Evolutionary conservation across 768 basidiomycete genomes (phyloP), one percentile per base, ranked within the genome.

Genomic region (Melanogaster broomeanus): DNA sequence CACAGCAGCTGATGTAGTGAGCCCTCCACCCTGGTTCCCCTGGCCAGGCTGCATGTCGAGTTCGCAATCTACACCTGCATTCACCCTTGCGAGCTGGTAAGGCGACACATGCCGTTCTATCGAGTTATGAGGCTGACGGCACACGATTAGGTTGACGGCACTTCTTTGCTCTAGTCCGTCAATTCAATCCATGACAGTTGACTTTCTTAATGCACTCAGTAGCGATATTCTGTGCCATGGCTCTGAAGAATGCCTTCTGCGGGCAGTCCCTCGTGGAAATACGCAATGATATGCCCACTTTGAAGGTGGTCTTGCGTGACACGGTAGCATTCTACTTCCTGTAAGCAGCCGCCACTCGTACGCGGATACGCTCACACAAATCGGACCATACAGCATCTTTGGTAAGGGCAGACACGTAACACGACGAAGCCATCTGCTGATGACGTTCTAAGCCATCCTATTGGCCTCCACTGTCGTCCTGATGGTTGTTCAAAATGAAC

Each of bases 41-140:
- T 59, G 52, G 56, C 44, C 38, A 1, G 62, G 62, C 2, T 64
- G 62, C 24, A 51, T 55, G 42, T 13, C 16, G 7, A 49, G 33
- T 19, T 55, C 54, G 9, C 33, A 6, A 18, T 6, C 22, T 27
- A 60, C 57, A 16, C 60, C 60, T n/a, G 18, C 35, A 8, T 49
- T 62, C 25, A 60, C 61, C 6, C 60, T 64, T 22, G 47, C 45
- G n/a, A 56, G 61, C 21, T 64, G 62, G 62, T 64, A 35, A 48
- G 62, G 12, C 5, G 12, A 39, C 4, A 9, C 22, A 8, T 13
- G 1, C 13, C 1, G 3, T 41, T 35, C 16, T 2, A 7, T 42
- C 6, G 9, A 16, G 8, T 16, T n/a, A 4, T 19, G 28, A 33
- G 1, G 35, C 44, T 63, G 33, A 65, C 11, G 12, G 12, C 18